Base-by-base conservation (phyloP, 1,284 basidiomycete genomes). In the Rhizoctonia solani region DNA sequence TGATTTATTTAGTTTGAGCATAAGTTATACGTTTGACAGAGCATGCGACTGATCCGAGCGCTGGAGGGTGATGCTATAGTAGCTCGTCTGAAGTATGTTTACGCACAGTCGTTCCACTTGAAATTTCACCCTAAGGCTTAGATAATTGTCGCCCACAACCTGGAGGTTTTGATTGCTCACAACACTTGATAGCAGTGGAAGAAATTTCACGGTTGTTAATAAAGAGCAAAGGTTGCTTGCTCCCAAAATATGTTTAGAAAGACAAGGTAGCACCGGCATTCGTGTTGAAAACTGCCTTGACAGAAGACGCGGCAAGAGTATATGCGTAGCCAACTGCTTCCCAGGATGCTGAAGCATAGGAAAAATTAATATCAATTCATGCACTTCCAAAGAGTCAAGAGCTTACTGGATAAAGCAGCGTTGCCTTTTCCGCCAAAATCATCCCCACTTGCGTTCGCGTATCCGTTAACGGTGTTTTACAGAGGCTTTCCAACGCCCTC, bases 391-490 rank as follows among this genome's bases (percentile, higher is more conserved):
- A n/a, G 1, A 19, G 29, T 14, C 9, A 19, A 4, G 4, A 13
- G 49, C 61, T 9, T 53, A 54, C 61, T 54, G 30, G 47, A 44
- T 14, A 30, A 37, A 32, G 61, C 30, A 23, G 61, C 39, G 37
- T 29, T 42, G 34, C 21, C 53, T 3, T 23, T 41, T 14, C 61
- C 61, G 34, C 61, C 61, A 47, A 66, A 54, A 23, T 59, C 66
- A 23, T 67, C 56, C 5, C 66, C 66, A 8, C 30, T 47, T 16
- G 32, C 27, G 21, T 55, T 67, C n/a, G 53, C 66, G 25, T 67
- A 67, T 21, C 66, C 66, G 23, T n/a, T 39, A 19, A 56, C 54
- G 25, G 66, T 67, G 44, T 37, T 58, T 41, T 56, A 49, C 3
- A 67, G 39, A 14, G 59, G 52, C 37, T 39, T 41, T 25, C 19